Evolutionary conservation across 2,329 filamentous ascomycete species (phyloP), one percentile per base, ranked within the genome.

Genomic region (Cordyceps cicadae): DNA sequence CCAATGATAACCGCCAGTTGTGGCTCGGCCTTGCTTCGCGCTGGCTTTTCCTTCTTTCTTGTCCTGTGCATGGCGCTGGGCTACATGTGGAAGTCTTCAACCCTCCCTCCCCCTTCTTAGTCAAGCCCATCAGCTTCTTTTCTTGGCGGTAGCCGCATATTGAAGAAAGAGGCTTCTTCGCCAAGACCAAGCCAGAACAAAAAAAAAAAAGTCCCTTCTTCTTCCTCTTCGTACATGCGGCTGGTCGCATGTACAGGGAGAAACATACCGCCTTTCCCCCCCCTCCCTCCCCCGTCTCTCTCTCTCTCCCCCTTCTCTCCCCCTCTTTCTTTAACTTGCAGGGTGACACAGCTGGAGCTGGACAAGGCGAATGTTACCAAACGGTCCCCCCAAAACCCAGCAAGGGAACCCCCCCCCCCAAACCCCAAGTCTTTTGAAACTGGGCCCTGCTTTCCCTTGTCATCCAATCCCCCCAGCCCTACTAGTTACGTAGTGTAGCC

Each of bases 61-160:
- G 24, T 24, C 12, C 39, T 43, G 37, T 17, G 49, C 49, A 52
- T 52, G 56, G 49, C 56, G 56, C 56, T 53, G 37, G 37, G 39
- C 56, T 59, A 34, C 15, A 52, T 51, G 49, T 43, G 56, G 48
- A 59, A 53, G 56, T n/a, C 51, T 37, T 52, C 52, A 52, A n/a
- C 17, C 21, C 55, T 34, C 55, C 55, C 34, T 7, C 56, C 34
- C 7, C 56, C 48, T 48, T 59, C 17, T 41, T 41, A 34, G 12
- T 37, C n/a, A 37, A 37, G 14, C 11, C 55, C 55, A 51, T 48
- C 39, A 48, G 12, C 34, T 37, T 43, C 17, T 17, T 26, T 41
- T 41, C 39, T 26, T 54, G 19, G 51, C 15, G 48, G 49, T 17
- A 32, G 8, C 49, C 39, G n/a, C 41, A 17, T 29, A 32, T 21